Percentiles rank a stretch among this genome's conserved stretches.
These are phyloP conservation scores for Rhododendron ferrugineum DNA, from an alignment of 148 eudicot genomes.

Conservation along the genomic window DNA sequence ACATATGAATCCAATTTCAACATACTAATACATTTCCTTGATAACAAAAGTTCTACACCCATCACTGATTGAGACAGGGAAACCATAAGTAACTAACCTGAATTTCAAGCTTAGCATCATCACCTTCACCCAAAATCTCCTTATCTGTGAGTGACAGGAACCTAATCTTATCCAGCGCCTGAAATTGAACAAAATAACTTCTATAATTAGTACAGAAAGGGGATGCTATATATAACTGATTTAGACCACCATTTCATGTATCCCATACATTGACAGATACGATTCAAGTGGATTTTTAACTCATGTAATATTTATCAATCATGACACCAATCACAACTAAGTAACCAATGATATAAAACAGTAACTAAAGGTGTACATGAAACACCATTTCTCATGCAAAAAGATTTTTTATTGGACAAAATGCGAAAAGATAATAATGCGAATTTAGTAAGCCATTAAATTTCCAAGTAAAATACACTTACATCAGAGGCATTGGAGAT, in stretches of 20 bases:
- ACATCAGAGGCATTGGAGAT: constrained; percentile 99
- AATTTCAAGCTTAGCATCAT: constrained; percentile 77
- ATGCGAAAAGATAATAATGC: neutral
- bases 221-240: neutral
- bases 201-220: neutral
- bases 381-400: neutral
- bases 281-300: neutral
- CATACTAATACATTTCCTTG: neutral
- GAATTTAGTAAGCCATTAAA: neutral
- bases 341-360: neutral
- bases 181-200: neutral
- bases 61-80: neutral
- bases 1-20: neutral
- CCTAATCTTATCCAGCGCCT: constrained; percentile 97
- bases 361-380: neutral
- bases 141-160: constrained; percentile 91
- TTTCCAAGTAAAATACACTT: constrained; percentile 21
- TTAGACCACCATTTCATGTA: neutral
- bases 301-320: neutral
- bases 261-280: neutral
- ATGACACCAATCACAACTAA: neutral
- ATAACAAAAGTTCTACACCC: neutral
- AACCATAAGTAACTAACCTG: constrained; percentile 42
- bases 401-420: neutral
- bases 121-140: constrained; percentile 90